Evolutionary conservation across 208 protist species (phyloP).

Genomic region (Blastocrithidia nonstop): DNA sequence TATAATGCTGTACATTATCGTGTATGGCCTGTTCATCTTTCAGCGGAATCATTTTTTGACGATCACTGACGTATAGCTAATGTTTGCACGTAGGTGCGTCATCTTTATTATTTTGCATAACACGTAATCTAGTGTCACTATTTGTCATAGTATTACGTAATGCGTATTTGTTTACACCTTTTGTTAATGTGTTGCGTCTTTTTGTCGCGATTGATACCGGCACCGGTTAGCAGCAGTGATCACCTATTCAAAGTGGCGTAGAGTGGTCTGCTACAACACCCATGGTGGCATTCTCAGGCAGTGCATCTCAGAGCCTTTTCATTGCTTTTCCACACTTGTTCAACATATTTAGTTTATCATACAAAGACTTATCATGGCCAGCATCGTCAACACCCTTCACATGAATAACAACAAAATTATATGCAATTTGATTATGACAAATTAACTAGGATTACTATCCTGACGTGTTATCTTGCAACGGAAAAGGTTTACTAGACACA

Average conservation of each 20-base stretch:
- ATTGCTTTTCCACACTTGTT: conserved; percentile 25
- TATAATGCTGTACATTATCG: conserved; percentile 33
- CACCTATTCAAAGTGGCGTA: conserved; percentile 31
- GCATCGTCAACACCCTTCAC: conserved; percentile 66
- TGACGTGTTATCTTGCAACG: too few relatives aligned
- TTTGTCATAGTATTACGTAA: too few relatives aligned
- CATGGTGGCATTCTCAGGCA: conserved; percentile 30
- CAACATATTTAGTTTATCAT: conserved; percentile 31
- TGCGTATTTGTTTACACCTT: too few relatives aligned
- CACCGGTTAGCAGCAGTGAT: conserved; percentile 61
- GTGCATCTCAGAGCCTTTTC: conserved; percentile 19
- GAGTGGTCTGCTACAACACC: conserved; percentile 48
- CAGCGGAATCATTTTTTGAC: too few relatives aligned
- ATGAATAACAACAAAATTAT: conserved; percentile 47
- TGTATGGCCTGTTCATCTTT: background rate
- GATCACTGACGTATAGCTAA: too few relatives aligned
- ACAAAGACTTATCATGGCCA: conserved; percentile 29
- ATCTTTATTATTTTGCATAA: too few relatives aligned
- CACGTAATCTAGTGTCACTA: too few relatives aligned
- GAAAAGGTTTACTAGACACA: too few relatives aligned
- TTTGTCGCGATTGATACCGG: conserved; percentile 44
- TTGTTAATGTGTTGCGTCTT: too few relatives aligned
- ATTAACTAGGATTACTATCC: too few relatives aligned
- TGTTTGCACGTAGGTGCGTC: too few relatives aligned
- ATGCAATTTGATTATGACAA: too few relatives aligned